Base-by-base conservation (phyloP, 768 basidiomycete genomes). In the Rhodotorula taiwanensis region DNA sequence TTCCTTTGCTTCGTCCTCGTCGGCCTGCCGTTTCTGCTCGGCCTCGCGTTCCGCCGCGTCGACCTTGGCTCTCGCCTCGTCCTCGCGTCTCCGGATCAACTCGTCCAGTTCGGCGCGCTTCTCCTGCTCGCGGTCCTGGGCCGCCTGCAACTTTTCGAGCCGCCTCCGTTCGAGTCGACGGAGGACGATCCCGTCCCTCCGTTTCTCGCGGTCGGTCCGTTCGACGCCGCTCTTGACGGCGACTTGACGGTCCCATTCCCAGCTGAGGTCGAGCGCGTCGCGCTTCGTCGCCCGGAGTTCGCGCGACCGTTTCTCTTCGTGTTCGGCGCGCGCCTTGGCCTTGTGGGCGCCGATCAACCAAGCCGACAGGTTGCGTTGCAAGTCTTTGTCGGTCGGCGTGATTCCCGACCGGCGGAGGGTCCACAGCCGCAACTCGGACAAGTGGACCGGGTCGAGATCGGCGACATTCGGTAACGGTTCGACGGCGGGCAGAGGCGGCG, bases 171-270 rank as follows among this genome's bases (percentile, higher is more conserved):
- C 54, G 15, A 60, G n/a, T 14, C 63, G 41, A 10, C 11, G 25
- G 25, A 41, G 31, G 5, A 55, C 50, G 14, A 15, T 3, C 16
- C 18, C 33, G 58, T 59, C 63, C 33, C 23, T 28, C 3, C 9
- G 8, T 2, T 6, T 20, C 33, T 59, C 33, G 30, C 25, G 6
- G 21, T 52, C 54, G 21, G 20, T 56, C 6, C 53, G 39, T 36
- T 30, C 14, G 3, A 51, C 0, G 20, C 54, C 64, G 6, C 36
- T 34, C 15, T 48, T 30, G 10, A 14, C 23, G 23, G 23, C 50
- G 16, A 42, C 49, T 33, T 48, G 47, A 8, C 49, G 30, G 33
- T 58, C 23, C 63, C 63, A 64, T 53, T 54, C 52, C 57, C 58
- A 64, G 36, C 57, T 53, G 21, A 50, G 25, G 53, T 64, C 63